Evolutionary conservation across 192 early-diverging fungal genomes (phyloP).

Genomic region (Glomus cerebriforme): DNA sequence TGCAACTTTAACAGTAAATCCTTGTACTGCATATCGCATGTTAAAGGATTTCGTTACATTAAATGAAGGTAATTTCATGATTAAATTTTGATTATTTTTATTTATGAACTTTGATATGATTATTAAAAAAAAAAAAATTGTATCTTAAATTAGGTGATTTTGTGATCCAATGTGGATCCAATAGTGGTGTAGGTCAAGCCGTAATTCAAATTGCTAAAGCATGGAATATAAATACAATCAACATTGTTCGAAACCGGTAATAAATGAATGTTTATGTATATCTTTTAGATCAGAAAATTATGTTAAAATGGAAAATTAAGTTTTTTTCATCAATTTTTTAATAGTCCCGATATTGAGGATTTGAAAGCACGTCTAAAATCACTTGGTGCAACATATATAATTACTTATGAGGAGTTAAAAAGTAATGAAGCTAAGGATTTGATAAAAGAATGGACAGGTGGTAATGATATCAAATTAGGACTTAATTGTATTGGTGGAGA

Average conservation of each 20-base stretch:
- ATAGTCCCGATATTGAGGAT: slow-evolving; percentile 61
- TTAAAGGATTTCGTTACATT: slow-evolving; percentile 79
- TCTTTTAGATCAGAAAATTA: not conserved
- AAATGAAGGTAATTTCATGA: slow-evolving; percentile 50
- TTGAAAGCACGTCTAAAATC: slow-evolving; percentile 48
- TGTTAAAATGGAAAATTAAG: not conserved
- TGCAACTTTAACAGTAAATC: slow-evolving; percentile 85
- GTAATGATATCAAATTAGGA: slow-evolving; percentile 49
- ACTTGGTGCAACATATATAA: slow-evolving; percentile 72
- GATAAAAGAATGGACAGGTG: not conserved
- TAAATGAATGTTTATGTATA: too few relatives aligned
- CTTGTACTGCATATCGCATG: slow-evolving; percentile 84
- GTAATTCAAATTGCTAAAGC: slow-evolving; percentile 86
- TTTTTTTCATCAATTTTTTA: slow-evolving; percentile 7
- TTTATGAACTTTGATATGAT: not conserved
- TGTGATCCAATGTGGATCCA: slow-evolving; percentile 93
- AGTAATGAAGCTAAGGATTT: slow-evolving; percentile 40
- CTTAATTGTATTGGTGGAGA: slow-evolving; percentile 93
- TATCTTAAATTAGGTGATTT: slow-evolving; percentile 62
- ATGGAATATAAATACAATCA: slow-evolving; percentile 80
- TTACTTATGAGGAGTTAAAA: slow-evolving; percentile 74
- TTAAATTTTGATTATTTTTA: not conserved
- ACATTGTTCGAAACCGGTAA: slow-evolving; percentile 77
- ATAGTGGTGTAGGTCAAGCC: slow-evolving; percentile 87
- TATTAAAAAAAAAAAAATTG: not conserved